These are phyloP conservation scores for Meripilus lineatus DNA, from an alignment of 1,284 basidiomycete genomes.

Conservation along the genomic window DNA sequence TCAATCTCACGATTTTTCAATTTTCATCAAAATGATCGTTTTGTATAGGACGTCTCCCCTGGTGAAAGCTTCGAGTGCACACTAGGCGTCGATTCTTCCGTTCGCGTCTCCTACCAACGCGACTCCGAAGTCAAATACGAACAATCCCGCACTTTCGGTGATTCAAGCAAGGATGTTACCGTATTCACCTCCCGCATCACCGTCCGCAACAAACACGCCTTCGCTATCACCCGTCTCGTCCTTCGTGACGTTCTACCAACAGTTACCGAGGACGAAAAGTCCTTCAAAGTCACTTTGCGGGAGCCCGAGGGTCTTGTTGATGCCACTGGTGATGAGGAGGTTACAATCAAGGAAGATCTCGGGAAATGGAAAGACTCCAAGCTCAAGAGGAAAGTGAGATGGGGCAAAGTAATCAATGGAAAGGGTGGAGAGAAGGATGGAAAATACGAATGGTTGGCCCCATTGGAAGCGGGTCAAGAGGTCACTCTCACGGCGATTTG, in stretches of 20 bases:
- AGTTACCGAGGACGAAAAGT: conserved; percentile 1
- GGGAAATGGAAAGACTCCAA: not conserved
- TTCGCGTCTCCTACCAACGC: conserved; percentile 1
- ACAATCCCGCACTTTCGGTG: not conserved
- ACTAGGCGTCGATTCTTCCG: conserved; percentile 6
- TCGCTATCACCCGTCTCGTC: conserved; percentile 3
- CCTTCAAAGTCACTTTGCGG: not conserved
- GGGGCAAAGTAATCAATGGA: conserved; percentile 18
- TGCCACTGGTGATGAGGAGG: conserved; percentile 27
- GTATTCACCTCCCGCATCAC: conserved; percentile 2
- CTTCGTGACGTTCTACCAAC: conserved; percentile 5
- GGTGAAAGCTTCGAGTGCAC: conserved; percentile 7
- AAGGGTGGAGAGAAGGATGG: conserved; percentile 26
- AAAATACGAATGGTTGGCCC: conserved; percentile 25
- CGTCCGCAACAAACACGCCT: conserved; percentile 2
- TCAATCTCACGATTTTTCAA: not conserved
- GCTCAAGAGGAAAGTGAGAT: conserved; percentile 17
- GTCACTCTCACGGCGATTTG: conserved; percentile 41
- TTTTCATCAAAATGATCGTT: not conserved
- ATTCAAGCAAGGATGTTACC: not conserved
- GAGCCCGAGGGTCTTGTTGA: conserved; percentile 2
- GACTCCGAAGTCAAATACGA: not conserved
- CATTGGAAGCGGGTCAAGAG: conserved; percentile 23
- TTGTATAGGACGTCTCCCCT: conserved; percentile 1
- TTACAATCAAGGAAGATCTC: conserved; percentile 6